phyloP scores from a whole-genome alignment of 2,329 filamentous ascomycete genomes.

The Pseudocercospora ulei region DNA sequence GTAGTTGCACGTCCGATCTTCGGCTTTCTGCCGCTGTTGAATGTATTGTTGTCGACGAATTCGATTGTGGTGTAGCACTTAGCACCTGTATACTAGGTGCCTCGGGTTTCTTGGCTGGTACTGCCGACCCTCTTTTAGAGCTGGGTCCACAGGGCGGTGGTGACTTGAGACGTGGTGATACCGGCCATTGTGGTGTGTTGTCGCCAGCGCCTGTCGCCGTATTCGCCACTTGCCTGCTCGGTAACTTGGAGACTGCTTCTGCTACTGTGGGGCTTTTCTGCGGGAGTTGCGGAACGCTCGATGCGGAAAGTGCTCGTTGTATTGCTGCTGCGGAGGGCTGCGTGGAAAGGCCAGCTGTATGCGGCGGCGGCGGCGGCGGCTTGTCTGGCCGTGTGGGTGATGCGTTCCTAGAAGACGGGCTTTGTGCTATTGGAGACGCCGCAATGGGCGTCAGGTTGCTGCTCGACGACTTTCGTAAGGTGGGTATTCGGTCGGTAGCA shows the following conservation, averaged over 20 bases:
- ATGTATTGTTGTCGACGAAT: slow-evolving; percentile 27
- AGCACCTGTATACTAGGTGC: slow-evolving; percentile 41
- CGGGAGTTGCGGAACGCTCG: slow-evolving; percentile 57
- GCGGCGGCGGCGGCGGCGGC: slow-evolving; percentile 28
- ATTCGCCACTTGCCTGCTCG: slow-evolving; percentile 49
- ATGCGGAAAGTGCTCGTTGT: slow-evolving; percentile 58
- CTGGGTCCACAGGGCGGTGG: slow-evolving; percentile 52
- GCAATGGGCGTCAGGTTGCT: slow-evolving; percentile 25
- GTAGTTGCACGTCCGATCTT: slow-evolving; percentile 36
- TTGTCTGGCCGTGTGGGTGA: slow-evolving; percentile 44
- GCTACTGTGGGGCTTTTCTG: slow-evolving; percentile 42
- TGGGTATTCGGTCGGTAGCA: slow-evolving; percentile 17
- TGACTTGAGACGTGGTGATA: slow-evolving; percentile 63
- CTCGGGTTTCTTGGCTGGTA: slow-evolving; percentile 34
- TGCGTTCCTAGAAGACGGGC: slow-evolving; percentile 43
- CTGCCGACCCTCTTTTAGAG: slow-evolving; percentile 39
- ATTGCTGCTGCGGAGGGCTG: slow-evolving; percentile 54
- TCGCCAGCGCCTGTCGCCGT: slow-evolving; percentile 44
- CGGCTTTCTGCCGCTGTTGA: slow-evolving; percentile 26
- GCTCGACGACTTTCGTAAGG: slow-evolving; percentile 28
- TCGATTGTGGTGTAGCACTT: slow-evolving; percentile 37
- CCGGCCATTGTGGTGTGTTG: slow-evolving; percentile 59
- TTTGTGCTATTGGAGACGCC: slow-evolving; percentile 35
- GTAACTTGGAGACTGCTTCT: slow-evolving; percentile 53
- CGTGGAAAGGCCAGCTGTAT: slow-evolving; percentile 33